Base-by-base conservation (phyloP, 305 asterid species). In the Rubia peregrina region DNA sequence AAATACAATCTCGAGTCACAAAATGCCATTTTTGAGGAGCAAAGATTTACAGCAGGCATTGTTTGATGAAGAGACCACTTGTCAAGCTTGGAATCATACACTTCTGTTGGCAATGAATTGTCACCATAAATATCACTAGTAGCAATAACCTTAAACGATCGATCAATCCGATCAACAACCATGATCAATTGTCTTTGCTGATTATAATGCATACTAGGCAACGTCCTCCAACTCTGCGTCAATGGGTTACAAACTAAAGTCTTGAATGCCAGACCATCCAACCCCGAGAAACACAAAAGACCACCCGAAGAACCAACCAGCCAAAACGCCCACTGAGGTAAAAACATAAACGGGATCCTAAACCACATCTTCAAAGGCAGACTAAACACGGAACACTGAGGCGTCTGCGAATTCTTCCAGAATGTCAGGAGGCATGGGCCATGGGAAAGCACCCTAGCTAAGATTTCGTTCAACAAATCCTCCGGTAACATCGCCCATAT, bases 401-500 rank as follows among this genome's bases (percentile, higher is more conserved):
- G 96, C 38, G 87, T 91, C 76, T 87, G 96, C 0, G 92, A 80
- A 74, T 86, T 94, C 79, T 81, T 91, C 95, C 97, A 94, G 64
- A 86, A 94, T 0, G 99, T 94, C 42, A 94, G 83, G 75, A 94
- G 97, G 73, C 99, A 94, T 46, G 99, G 99, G 46, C 99, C 98
- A 44, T 94, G 99, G 68, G 96, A 90, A 1, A 98, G 98, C 64
- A 94, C 85, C 77, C 99, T 90, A 61, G 97, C 99, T 68, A 94
- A 81, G 57, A 94, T 94, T 79, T 94, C 98, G 67, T 88, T 88
- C 77, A 94, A 60, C 77, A 94, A 77, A 85, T 94, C 99, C 72
- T 94, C 99, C 0, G 99, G 99, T 44, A 94, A 83, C 96, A 85
- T 87, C 60, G 98, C 90, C 99, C 99, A 94, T 72, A 94, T 87